Base-by-base conservation (phyloP, 306 rosid genomes). In the Quercus wislizeni region DNA sequence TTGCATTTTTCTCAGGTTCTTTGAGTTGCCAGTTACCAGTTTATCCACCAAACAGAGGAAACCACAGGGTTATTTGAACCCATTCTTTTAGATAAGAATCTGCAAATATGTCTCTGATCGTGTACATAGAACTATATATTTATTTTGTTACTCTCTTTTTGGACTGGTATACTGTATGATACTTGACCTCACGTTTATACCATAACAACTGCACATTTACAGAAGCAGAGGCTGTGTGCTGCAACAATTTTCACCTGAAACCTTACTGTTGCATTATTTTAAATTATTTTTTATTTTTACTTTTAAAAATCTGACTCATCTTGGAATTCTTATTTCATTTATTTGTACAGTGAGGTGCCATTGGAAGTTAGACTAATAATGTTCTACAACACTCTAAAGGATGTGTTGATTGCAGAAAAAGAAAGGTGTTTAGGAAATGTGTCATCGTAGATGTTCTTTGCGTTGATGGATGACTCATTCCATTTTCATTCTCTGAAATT, bases 1-100 rank as follows among this genome's bases (percentile, higher is more conserved):
- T 55, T n/a, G 35, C 63, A 25, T 43, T 59, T 41, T 56, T 30
- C 55, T 74, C 80, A 80, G 84, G 72, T 80, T 74, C 38, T 62
- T 59, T 20, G 69, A 23, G 67, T 52, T 55, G 58, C 33, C 28
- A 65, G 78, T 64, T 52, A 74, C 33, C 55, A 35, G 56, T 58
- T 55, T 55, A 15, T 30, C 25, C 35, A 59, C 71, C 30, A 58
- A 43, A 7, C 10, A 70, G 64, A 56, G 49, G 18, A 56, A 38
- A 35, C 19, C 59, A 41, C 49, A 33, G 55, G 59, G 20, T 64
- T 23, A 18, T 67, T 19, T 38, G n/a, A 3, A 5, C 27, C 52
- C 35, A 21, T 67, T 67, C 52, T 3, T n/a, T 33, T 33, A 19
- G 72, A 67, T 8, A 67, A 15, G 51, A 27, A 7, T 35, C 9